Percentiles rank a stretch among this genome's conserved stretches.
Conservation (phyloP, 805 yeast genomes). For the Pichia ethanolica region DNA sequence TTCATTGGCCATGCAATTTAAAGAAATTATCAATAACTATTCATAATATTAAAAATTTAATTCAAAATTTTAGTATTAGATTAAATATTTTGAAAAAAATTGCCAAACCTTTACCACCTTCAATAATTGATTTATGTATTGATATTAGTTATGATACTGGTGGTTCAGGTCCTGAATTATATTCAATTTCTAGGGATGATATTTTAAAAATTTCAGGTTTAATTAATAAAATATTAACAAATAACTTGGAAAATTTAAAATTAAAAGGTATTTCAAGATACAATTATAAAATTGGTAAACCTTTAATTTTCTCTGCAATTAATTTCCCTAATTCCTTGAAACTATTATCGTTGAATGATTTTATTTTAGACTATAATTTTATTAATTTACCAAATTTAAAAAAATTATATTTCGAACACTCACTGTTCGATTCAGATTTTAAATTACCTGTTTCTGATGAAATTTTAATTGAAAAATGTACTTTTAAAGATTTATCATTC, state of each 20-base stretch:
- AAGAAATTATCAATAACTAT: slow-evolving; percentile 24
- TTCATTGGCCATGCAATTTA: slow-evolving; percentile 24
- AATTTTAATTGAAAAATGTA: slow-evolving; percentile 25
- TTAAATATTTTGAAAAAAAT: slow-evolving; percentile 21
- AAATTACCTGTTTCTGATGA: slow-evolving; percentile 23
- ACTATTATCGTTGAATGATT: slow-evolving; percentile 23
- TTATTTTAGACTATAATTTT: slow-evolving; percentile 23
- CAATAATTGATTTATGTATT: slow-evolving; percentile 23
- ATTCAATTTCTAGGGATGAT: slow-evolving; percentile 24
- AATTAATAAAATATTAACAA: slow-evolving; percentile 21
- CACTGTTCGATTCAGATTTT: slow-evolving; percentile 26
- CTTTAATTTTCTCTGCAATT: slow-evolving; percentile 23
- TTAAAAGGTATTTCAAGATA: slow-evolving; percentile 27
- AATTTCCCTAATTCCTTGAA: slow-evolving; percentile 22
- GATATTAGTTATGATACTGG: slow-evolving; percentile 28
- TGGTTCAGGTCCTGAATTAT: slow-evolving; percentile 24
- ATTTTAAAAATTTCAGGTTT: slow-evolving; percentile 21
- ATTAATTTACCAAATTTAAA: slow-evolving; percentile 19
- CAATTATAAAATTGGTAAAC: slow-evolving; percentile 25
- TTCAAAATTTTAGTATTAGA: slow-evolving; percentile 23
- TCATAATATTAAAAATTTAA: slow-evolving; percentile 23
- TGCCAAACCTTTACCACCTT: slow-evolving; percentile 23
- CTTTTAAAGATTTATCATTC: slow-evolving; percentile 23
- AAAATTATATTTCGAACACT: slow-evolving; percentile 24
- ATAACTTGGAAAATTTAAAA: slow-evolving; percentile 22